Evolutionary conservation across 2,329 filamentous ascomycete genomes (phyloP), one percentile per base, ranked within the genome.

Genomic region (Metarhizium rileyi): DNA sequence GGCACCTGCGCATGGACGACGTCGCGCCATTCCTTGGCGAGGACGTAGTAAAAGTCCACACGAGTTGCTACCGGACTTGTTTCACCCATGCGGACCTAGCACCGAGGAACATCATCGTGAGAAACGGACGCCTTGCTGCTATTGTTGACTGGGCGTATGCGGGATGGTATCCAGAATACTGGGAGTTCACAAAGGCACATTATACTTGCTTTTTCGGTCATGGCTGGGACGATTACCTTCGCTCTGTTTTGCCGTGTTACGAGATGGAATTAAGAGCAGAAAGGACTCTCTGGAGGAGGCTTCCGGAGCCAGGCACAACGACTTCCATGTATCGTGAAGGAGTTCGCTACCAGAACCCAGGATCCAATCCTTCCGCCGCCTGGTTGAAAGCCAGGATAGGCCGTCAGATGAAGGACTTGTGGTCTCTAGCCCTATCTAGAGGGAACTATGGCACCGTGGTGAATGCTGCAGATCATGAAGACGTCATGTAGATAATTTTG

Each of bases 41-140:
- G 26, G 57, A 59, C 28, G 52, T 58, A 20, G 54, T 47, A 4
- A 53, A 55, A 23, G 53, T 62, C 33, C 62, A 64, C 43, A 56
- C 52, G 7, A 2, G 30, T 23, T 22, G 14, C 22, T 63, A 64
- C 47, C 46, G 43, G 22, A 61, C 53, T 18, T 46, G 42, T 25
- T 42, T 42, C 20, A 42, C 38, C 7, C 38, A 42, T 25, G 38
- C 16, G 10, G 38, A 42, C 25, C 9, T 42, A 14, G 38, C 22
- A 3, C 20, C 38, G 5, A 23, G 38, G 20, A 42, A 42, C 16
- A 42, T 42, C 22, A 42, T 42, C 7, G 22, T 42, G 22, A 7
- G 38, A 3, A 25, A 42, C 22, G 38, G 38, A 14, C 38, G 38
- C 16, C 14, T 42, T 42, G 22, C 12, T 10, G 38, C 38, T 9